Evolutionary conservation across 495 filamentous ascomycete genomes (phyloP).

Genomic region (Poronia punctata): DNA sequence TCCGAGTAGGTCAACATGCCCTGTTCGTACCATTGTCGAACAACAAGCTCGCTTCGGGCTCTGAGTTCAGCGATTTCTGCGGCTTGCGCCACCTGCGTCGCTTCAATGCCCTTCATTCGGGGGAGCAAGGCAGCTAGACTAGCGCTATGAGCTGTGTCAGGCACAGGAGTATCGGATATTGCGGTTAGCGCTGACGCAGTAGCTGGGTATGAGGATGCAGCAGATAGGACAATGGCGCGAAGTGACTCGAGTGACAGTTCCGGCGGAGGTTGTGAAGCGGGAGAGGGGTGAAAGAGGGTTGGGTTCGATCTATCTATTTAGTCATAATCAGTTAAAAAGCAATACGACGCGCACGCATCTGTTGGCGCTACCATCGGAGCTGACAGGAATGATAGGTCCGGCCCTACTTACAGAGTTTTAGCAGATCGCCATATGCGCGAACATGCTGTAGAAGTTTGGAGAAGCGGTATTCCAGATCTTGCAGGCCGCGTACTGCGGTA

Average conservation of each 20-base stretch:
- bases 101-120: slow-evolving; percentile 59
- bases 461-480: slow-evolving; percentile 54
- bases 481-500: slow-evolving; percentile 48
- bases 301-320: slow-evolving; percentile 37
- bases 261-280: slow-evolving; percentile 30
- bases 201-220: slow-evolving; percentile 65
- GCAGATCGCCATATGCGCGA: slow-evolving; percentile 40
- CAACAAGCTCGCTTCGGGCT: slow-evolving; percentile 59
- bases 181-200: slow-evolving; percentile 75
- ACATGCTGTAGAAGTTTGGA: slow-evolving; percentile 28
- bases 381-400: neutral
- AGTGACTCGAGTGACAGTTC: slow-evolving; percentile 38
- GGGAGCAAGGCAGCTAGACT: slow-evolving; percentile 63
- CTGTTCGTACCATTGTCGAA: slow-evolving; percentile 77
- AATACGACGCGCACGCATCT: neutral
- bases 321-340: neutral
- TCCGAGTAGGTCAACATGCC: slow-evolving; percentile 61
- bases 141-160: slow-evolving; percentile 59
- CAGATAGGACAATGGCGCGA: slow-evolving; percentile 65
- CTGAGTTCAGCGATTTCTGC: slow-evolving; percentile 64
- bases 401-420: slow-evolving; percentile 44
- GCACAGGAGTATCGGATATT: slow-evolving; percentile 66
- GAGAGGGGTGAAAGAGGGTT: slow-evolving; percentile 38
- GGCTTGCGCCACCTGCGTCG: slow-evolving; percentile 63
- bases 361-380: neutral